Percentiles rank a stretch among this genome's conserved stretches.
Conservation (phyloP, 2,329 filamentous ascomycete species). For the Trichoderma gracile region DNA sequence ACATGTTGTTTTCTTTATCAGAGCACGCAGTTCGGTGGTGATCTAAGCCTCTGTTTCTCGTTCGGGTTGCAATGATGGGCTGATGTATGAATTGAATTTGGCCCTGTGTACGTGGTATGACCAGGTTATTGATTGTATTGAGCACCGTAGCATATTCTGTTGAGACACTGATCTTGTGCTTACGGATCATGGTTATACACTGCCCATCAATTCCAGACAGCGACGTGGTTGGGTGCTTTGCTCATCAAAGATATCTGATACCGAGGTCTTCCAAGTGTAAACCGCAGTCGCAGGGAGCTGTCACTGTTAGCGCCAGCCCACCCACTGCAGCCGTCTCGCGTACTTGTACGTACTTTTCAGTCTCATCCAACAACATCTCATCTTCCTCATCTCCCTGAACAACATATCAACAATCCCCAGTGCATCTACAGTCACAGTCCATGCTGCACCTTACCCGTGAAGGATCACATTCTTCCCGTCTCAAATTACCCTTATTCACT, state of each 20-base stretch:
- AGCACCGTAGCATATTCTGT: neutral
- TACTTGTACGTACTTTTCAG: neutral
- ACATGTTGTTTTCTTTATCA: neutral
- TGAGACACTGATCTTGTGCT: neutral
- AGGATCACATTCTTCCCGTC: neutral
- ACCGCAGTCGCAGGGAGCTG: neutral
- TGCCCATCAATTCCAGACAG: neutral
- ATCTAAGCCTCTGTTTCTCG: slow-evolving; percentile 17
- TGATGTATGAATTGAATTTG: slow-evolving; percentile 7
- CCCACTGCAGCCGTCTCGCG: neutral
- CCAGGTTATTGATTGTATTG: neutral
- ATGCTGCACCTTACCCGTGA: neutral
- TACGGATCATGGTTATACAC: neutral
- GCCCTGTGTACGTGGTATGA: neutral
- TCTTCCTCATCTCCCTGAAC: neutral
- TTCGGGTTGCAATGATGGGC: slow-evolving; percentile 1
- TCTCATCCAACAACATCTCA: neutral
- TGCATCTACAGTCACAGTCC: neutral
- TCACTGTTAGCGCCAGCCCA: slow-evolving; percentile 6
- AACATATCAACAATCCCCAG: neutral
- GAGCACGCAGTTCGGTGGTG: slow-evolving; percentile 3
- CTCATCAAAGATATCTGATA: neutral
- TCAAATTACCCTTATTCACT: neutral
- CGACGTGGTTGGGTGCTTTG: neutral
- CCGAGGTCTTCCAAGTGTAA: neutral